A percentile compares a stretch with the other conserved stretches of the same genome.
Evolutionary conservation across 1,139 yeast species (phyloP).

Genomic region (Sugiyamaella sp.): DNA sequence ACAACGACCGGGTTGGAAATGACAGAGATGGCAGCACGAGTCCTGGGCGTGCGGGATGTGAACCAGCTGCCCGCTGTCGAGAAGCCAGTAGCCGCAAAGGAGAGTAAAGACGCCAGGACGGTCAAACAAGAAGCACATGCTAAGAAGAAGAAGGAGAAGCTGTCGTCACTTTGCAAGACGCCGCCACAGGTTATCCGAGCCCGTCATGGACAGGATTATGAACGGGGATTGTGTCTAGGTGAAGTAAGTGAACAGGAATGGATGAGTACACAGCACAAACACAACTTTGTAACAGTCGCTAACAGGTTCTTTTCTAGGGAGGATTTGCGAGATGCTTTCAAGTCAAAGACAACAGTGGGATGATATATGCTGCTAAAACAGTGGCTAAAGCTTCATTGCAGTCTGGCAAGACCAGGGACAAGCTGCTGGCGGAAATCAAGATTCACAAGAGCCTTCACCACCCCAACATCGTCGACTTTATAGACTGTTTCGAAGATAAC

Average conservation of each 20-base stretch:
- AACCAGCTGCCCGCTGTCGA: conserved; percentile 17
- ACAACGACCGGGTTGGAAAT: conserved; percentile 5
- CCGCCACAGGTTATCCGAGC: conserved; percentile 93
- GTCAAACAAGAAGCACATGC: conserved; percentile 25
- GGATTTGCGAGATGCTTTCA: conserved; percentile 99
- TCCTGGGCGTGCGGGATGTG: conserved; percentile 27
- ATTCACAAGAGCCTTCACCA: conserved; percentile 91
- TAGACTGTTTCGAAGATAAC: conserved; percentile 95
- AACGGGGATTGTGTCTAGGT: conserved; percentile 88
- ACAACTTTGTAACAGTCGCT: neutral
- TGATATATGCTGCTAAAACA: conserved; percentile 93
- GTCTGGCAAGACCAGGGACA: conserved; percentile 87
- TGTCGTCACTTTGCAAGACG: conserved; percentile 86
- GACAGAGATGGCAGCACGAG: conserved; percentile 23
- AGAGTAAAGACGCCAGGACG: conserved; percentile 12
- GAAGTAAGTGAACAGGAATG: conserved; percentile 50
- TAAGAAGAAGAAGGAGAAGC: conserved; percentile 80
- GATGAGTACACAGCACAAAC: neutral
- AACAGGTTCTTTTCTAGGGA: conserved; percentile 49
- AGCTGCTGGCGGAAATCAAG: conserved; percentile 84
- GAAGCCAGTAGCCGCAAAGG: conserved; percentile 2
- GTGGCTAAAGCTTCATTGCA: conserved; percentile 94
- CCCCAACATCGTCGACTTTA: conserved; percentile 85
- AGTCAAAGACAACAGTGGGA: conserved; percentile 84
- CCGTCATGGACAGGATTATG: conserved; percentile 83